phyloP scores from a whole-genome alignment of 352 stramenopile species.

The Phytopythium cucurbitacearum region DNA sequence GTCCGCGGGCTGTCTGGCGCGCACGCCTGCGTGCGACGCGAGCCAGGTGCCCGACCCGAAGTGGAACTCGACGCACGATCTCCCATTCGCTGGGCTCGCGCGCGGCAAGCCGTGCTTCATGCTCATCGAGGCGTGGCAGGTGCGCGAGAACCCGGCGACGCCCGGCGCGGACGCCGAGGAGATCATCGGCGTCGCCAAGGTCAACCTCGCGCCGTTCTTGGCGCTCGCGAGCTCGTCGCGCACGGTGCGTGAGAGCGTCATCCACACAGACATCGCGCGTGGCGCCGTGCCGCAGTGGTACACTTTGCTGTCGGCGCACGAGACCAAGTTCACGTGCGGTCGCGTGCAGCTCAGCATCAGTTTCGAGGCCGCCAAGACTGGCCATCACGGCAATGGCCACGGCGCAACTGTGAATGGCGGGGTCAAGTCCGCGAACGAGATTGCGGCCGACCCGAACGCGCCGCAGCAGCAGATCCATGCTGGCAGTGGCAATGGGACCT shows the following conservation, averaged over 20 bases:
- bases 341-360: slow-evolving; percentile 84
- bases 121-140: slow-evolving; percentile 83
- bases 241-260: slow-evolving; percentile 75
- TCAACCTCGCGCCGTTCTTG: slow-evolving; percentile 86
- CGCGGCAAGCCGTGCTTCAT: slow-evolving; percentile 83
- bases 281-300: slow-evolving; percentile 86
- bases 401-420: background rate
- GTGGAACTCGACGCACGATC: slow-evolving; percentile 78
- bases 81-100: slow-evolving; percentile 65
- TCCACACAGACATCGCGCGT: slow-evolving; percentile 81
- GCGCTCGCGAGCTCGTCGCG: slow-evolving; percentile 77
- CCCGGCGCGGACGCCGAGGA: slow-evolving; percentile 46
- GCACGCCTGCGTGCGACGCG: slow-evolving; percentile 52
- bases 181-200: slow-evolving; percentile 79
- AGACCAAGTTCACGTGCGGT: slow-evolving; percentile 83
- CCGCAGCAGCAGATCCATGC: too few relatives aligned
- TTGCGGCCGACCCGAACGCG: background rate
- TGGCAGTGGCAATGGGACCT: too few relatives aligned
- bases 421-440: background rate
- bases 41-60: slow-evolving; percentile 57
- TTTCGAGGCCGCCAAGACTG: slow-evolving; percentile 50
- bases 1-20: slow-evolving; percentile 65
- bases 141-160: slow-evolving; percentile 25
- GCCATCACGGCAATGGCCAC: background rate
- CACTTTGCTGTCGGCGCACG: slow-evolving; percentile 72